A percentile compares a stretch with the other conserved stretches of the same genome.
Conservation (phyloP, 805 yeast genomes). For the Wickerhamiella sergipiensis region DNA sequence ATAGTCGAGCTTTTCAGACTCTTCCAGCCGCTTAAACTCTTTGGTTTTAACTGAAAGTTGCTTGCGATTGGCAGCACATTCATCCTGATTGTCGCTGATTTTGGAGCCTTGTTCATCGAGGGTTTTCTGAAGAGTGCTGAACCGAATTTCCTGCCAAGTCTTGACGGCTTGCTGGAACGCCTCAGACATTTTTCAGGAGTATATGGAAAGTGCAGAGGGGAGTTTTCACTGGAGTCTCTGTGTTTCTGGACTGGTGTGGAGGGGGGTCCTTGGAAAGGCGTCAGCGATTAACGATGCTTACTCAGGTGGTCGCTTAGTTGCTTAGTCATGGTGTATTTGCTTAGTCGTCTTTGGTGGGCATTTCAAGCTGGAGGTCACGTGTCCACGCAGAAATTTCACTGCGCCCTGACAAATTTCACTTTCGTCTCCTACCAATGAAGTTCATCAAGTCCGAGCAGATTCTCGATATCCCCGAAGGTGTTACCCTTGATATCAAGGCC, state of each 20-base stretch:
- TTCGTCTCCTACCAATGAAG: constrained; percentile 37
- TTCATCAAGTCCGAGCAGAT: constrained; percentile 78
- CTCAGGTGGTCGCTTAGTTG: too few relatives aligned
- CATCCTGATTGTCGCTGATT: constrained; percentile 55
- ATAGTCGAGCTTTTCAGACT: constrained; percentile 50
- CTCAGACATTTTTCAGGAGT: constrained; percentile 13
- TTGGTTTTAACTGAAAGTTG: constrained; percentile 76
- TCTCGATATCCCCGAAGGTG: constrained; percentile 85
- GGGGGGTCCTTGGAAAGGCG: too few relatives aligned
- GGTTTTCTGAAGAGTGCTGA: constrained; percentile 54
- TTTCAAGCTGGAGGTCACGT: too few relatives aligned
- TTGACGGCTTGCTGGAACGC: constrained; percentile 48
- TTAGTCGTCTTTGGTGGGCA: too few relatives aligned
- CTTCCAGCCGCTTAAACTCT: constrained; percentile 58
- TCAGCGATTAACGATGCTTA: too few relatives aligned
- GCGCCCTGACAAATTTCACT: background rate
- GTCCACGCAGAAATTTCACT: background rate
- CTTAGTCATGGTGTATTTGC: too few relatives aligned
- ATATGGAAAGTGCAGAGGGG: too few relatives aligned
- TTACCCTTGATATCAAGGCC: constrained; percentile 79
- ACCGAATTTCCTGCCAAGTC: constrained; percentile 62
- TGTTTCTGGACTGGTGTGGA: too few relatives aligned
- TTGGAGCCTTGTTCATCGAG: constrained; percentile 64
- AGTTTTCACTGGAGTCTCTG: too few relatives aligned
- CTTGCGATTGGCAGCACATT: constrained; percentile 57